A percentile compares a stretch with the other conserved stretches of the same genome.
Evolutionary conservation across 2,329 filamentous ascomycete genomes (phyloP).

Genomic region (Fusarium citri): DNA sequence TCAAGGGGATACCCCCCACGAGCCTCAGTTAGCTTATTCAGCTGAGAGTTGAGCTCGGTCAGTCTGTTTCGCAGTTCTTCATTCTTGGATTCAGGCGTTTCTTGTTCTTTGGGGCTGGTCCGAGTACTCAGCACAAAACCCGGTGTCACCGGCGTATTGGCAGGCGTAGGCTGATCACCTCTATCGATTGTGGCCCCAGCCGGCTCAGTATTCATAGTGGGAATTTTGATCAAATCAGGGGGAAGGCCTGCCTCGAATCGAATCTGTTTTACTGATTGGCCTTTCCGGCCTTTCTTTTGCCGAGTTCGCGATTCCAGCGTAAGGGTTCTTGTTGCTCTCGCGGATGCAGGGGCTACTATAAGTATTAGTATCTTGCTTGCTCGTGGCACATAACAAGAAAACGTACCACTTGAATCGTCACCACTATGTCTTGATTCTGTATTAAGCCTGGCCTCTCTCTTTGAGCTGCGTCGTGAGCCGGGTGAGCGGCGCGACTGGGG

Average conservation of each 20-base stretch:
- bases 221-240: background rate
- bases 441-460: slow-evolving; percentile 1
- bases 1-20: background rate
- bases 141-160: slow-evolving; percentile 5
- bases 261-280: background rate
- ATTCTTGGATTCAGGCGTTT: background rate
- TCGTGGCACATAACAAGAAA: background rate
- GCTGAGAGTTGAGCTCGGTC: background rate
- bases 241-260: background rate
- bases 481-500: background rate
- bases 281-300: background rate
- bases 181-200: background rate
- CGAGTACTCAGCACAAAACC: slow-evolving; percentile 31
- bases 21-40: background rate
- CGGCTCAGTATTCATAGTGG: background rate
- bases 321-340: slow-evolving; percentile 15
- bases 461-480: slow-evolving; percentile 4
- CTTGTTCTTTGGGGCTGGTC: background rate
- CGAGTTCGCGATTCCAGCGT: background rate
- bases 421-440: background rate
- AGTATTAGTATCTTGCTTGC: background rate
- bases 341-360: background rate
- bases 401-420: slow-evolving; percentile 1
- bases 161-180: background rate
- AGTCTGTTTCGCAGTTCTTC: background rate